Evolutionary conservation across 208 protist species (phyloP), one percentile per base, ranked within the genome.

Genomic region (Leishmania martiniquensis): DNA sequence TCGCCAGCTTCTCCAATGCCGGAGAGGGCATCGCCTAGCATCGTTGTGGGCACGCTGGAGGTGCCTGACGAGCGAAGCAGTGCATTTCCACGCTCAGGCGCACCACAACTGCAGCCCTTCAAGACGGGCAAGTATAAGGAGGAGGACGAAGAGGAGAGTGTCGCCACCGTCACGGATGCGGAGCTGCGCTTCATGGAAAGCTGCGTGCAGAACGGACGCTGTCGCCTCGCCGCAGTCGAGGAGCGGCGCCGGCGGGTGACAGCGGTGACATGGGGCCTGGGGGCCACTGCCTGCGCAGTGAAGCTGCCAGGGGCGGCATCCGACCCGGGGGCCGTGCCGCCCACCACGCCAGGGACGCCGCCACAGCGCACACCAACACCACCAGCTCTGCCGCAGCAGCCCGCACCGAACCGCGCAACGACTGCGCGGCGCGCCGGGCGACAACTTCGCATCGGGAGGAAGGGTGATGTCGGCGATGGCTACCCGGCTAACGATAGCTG

Each of bases 211-310:
- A 75, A 59, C 37, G 70, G 45, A 6, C 80, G 77, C 39, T 39
- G 54, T 32, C 80, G 69, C 37, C 65, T 86, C 17, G 82, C 59
- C 49, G 67, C 51, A n/a, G 77, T 63, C 22, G 83, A 80, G 73
- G 69, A 77, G 75, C 75, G 44, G 62, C 81, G 55, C 67, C 83
- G 52, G 52, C 86, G 75, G 39, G 81, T 85, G 44, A 77, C 81
- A 66, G 45, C 75, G n/a, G 83, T 94, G 13, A 93, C 82, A 54
- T 95, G 91, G 91, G 91, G 91, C 49, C 77, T 93, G 55, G 91
- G 89, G 15, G 87, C 84, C 4, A 81, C 81, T n/a, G 75, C 91
- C 63, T 77, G 79, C 9, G 68, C 83, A 29, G 62, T 94, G 5
- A 75, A 69, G 1, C 51, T 86, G 65, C 69, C 75, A 7, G 2